Percentiles rank a stretch among this genome's conserved stretches.
These are phyloP conservation scores for Leucoagaricus sp. DNA, from an alignment of 1,284 basidiomycete species.

Conservation along the genomic window DNA sequence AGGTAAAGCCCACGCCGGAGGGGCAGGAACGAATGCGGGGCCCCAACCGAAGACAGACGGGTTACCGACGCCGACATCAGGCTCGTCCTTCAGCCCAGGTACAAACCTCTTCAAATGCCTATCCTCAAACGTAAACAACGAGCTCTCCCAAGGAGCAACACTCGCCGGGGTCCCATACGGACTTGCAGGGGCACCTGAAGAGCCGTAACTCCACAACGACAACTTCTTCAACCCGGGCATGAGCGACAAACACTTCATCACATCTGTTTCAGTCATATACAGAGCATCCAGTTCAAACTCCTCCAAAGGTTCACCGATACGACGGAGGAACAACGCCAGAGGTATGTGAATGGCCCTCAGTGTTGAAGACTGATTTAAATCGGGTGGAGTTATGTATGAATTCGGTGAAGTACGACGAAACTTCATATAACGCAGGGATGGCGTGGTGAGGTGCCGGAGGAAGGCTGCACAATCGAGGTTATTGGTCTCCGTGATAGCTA, in stretches of 20 bases:
- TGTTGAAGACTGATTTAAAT: not conserved
- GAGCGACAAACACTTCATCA: constrained; percentile 11
- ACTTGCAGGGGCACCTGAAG: not conserved
- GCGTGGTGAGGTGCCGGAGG: constrained; percentile 6
- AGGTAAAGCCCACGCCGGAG: too few species aligned
- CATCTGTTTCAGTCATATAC: constrained; percentile 10
- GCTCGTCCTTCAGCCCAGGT: not conserved
- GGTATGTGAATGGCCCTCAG: constrained; percentile 5
- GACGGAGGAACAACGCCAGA: constrained; percentile 8
- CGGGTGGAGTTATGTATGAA: constrained; percentile 1
- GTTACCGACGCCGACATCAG: too few species aligned
- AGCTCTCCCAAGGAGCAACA: constrained; percentile 4
- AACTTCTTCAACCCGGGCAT: constrained; percentile 9
- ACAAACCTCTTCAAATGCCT: constrained; percentile 9
- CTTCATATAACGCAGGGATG: constrained; percentile 8
- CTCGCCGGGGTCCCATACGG: constrained; percentile 6
- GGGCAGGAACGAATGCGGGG: too few species aligned
- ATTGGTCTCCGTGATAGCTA: constrained; percentile 10
- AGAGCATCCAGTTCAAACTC: constrained; percentile 12
- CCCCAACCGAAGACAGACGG: too few species aligned
- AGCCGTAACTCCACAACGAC: constrained; percentile 10
- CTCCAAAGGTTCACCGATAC: not conserved
- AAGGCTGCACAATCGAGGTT: constrained; percentile 8
- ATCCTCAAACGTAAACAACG: constrained; percentile 11
- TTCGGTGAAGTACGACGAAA: constrained; percentile 9